A percentile compares a stretch with the other conserved stretches of the same genome.
These are phyloP conservation scores for Irpex rosettiformis DNA, from an alignment of 1,284 basidiomycete species.

Conservation along the genomic window DNA sequence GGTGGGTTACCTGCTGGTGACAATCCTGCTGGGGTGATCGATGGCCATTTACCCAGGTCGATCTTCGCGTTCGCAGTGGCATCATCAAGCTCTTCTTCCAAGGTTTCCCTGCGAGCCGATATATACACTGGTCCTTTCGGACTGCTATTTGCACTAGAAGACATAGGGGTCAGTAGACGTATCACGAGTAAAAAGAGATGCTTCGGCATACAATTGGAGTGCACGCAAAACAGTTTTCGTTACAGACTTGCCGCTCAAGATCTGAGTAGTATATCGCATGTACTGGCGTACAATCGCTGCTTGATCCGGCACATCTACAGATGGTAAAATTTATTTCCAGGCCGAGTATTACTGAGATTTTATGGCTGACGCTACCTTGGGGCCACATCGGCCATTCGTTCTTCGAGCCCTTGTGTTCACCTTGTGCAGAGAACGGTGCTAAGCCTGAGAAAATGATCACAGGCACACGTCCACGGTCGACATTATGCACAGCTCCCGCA, in stretches of 20 bases:
- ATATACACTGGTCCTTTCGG: slow-evolving; percentile 72
- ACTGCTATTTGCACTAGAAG: slow-evolving; percentile 52
- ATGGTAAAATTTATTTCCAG: not conserved
- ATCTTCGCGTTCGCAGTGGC: slow-evolving; percentile 29
- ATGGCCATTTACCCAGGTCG: slow-evolving; percentile 43
- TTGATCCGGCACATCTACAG: slow-evolving; percentile 64
- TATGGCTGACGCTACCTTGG: slow-evolving; percentile 44
- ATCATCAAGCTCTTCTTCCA: slow-evolving; percentile 58
- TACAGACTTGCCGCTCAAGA: slow-evolving; percentile 49
- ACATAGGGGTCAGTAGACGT: not conserved
- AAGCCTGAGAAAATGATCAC: slow-evolving; percentile 71
- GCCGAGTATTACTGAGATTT: not conserved
- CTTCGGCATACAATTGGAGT: slow-evolving; percentile 51
- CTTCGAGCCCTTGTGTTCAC: slow-evolving; percentile 56
- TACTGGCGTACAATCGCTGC: slow-evolving; percentile 66
- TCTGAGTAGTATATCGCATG: slow-evolving; percentile 62
- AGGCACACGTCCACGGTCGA: slow-evolving; percentile 56
- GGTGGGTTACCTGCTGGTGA: slow-evolving; percentile 39
- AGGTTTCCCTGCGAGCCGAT: slow-evolving; percentile 67
- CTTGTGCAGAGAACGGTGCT: slow-evolving; percentile 52
- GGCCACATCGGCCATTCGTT: slow-evolving; percentile 76
- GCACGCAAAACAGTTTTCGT: slow-evolving; percentile 51
- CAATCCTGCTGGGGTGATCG: slow-evolving; percentile 47
- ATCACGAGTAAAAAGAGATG: not conserved
- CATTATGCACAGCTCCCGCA: slow-evolving; percentile 72